Evolutionary conservation across 495 filamentous ascomycete species (phyloP), one percentile per base, ranked within the genome.

Genomic region (Penicillium longicatenatum): DNA sequence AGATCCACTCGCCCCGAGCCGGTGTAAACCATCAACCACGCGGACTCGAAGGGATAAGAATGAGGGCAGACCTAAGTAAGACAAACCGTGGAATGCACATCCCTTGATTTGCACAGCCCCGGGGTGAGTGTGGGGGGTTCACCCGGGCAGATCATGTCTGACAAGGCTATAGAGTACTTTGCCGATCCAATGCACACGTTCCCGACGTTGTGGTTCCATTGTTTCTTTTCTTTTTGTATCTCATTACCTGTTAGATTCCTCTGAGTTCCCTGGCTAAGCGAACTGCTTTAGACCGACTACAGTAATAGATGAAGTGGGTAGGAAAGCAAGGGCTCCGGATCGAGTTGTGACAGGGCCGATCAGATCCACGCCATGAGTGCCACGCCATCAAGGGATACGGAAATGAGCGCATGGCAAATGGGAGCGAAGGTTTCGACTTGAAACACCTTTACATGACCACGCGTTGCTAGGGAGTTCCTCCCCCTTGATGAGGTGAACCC

Each of bases 81-180:
- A 46, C 43, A 46, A 33, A 16, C 37, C 35, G 24, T 60, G 58
- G 65, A 68, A 68, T 68, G 66, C 54, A 55, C 55, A 69, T 67
- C 64, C 64, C 64, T 67, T 69, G 64, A 65, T 39, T 69, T 69
- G 61, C 66, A 66, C 66, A 57, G 66, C 66, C 66, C 63, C 65
- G 45, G 54, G 11, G 19, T 45, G 43, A 30, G 30, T 50, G n/a
- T 20, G 21, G 14, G 11, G 14, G 10, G 41, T 54, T 45, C 37
- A 54, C 52, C 52, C 52, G 42, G 62, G 62, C 26, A 24, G 46
- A 60, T 55, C 52, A 31, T 60, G 35, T 10, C 35, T 22, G 16
- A 51, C 19, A 20, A 7, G 21, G 37, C 50, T 19, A 19, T 19
- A 3, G 1, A 49, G 24, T 29, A 24, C 37, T 39, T 39, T 17